These are phyloP conservation scores for Sugiyamaella marilandica DNA, from an alignment of 805 yeast species.

Conservation along the genomic window DNA sequence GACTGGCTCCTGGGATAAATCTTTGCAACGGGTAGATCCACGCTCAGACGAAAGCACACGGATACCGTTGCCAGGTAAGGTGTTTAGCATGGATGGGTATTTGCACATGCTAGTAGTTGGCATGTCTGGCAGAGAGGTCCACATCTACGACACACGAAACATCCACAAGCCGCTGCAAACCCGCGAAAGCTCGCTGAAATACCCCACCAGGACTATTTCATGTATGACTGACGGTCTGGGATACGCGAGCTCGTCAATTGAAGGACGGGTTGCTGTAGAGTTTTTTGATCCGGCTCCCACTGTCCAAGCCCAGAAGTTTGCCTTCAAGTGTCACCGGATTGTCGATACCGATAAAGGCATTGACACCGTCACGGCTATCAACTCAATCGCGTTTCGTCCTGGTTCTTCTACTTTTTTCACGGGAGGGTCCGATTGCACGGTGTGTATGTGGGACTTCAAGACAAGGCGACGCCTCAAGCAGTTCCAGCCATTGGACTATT, in stretches of 20 bases:
- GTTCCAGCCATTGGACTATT: slow-evolving; percentile 34
- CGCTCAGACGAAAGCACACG: slow-evolving; percentile 25
- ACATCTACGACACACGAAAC: slow-evolving; percentile 53
- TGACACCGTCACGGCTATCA: slow-evolving; percentile 52
- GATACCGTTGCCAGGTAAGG: slow-evolving; percentile 42
- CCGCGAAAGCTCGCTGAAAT: slow-evolving; percentile 61
- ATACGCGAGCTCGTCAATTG: slow-evolving; percentile 69
- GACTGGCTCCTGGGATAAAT: slow-evolving; percentile 61
- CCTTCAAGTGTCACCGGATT: slow-evolving; percentile 74
- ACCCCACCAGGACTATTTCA: slow-evolving; percentile 55
- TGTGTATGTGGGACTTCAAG: slow-evolving; percentile 49
- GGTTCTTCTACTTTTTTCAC: slow-evolving; percentile 41
- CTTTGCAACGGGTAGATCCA: slow-evolving; percentile 45
- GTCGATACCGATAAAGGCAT: slow-evolving; percentile 30
- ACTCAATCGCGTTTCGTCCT: slow-evolving; percentile 43
- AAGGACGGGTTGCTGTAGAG: slow-evolving; percentile 76
- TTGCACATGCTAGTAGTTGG: slow-evolving; percentile 47
- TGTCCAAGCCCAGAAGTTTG: slow-evolving; percentile 48
- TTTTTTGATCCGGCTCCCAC: slow-evolving; percentile 49
- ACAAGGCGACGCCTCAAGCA: slow-evolving; percentile 42
- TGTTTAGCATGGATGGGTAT: slow-evolving; percentile 58
- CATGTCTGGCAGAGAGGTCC: slow-evolving; percentile 47
- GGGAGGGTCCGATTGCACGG: slow-evolving; percentile 48
- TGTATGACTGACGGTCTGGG: slow-evolving; percentile 51
- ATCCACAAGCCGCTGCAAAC: slow-evolving; percentile 42